Base-by-base conservation (phyloP, 176 grass and related monocot genomes). In the barley (Hordeum vulgare) region DNA sequence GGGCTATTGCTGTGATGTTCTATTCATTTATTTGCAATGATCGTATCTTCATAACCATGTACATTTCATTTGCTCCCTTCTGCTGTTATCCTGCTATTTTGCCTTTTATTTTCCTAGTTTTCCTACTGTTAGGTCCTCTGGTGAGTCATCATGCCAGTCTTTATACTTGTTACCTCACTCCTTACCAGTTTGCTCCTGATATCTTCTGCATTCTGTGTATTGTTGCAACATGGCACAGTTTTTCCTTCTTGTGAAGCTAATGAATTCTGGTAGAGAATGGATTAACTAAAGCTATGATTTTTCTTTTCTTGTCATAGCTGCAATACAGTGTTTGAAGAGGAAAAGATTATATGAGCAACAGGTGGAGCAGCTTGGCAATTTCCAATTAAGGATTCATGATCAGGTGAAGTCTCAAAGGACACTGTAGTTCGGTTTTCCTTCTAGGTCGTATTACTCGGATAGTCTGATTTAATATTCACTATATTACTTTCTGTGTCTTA, bases 291-390 rank as follows among this genome's bases (percentile, higher is more conserved):
- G 17, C 56, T 69, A 61, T 66, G 37, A 61, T 36, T 54, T 82
- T 82, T 51, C 47, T 80, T 33, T 18, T 31, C 61, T 81, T 72
- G 17, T 64, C 75, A 49, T 71, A 99, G 96, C 93, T 61, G 96
- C 96, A 78, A 94, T 99, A 89, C 93, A 99, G 84, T 99, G 96
- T 76, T 87, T 99, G 81, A 95, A 99, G 89, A 91, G 96, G 86
- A 99, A 99, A 65, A 96, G 85, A 66, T 81, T 99, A 57, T 96
- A 99, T 71, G 93, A 99, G 83, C 96, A 99, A 77, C 96, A 98
- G 81, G 90, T 99, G 79, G 93, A 98, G 81, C 96, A 99, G 78
- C 89, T 99, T 83, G 93, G 96, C 6, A 99, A 99, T 91, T 99
- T 99, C 83, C 96, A 99, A 66, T 89, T 96, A 75, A 83, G 96